Conservation (phyloP, 305 asterid species). For the Coffea humblotiana region DNA sequence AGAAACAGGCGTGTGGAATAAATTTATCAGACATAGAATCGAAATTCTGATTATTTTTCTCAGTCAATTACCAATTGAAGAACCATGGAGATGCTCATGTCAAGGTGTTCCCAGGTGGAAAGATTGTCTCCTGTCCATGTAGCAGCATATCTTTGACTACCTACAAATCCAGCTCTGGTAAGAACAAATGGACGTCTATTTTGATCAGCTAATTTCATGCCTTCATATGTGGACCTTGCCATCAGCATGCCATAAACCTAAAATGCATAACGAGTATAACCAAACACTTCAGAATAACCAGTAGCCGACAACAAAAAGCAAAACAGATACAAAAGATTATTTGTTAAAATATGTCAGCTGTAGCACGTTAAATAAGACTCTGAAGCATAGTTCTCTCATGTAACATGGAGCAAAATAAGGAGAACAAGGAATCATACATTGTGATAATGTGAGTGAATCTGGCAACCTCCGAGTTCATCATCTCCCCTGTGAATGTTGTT, state of each 20-base stretch:
- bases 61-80: conserved; percentile 69
- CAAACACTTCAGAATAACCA: not conserved
- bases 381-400: not conserved
- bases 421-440: conserved; percentile 48
- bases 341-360: not conserved
- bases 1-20: not conserved
- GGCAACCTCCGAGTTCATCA: conserved; percentile 82
- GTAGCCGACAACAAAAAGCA: not conserved
- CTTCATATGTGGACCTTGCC: conserved; percentile 94
- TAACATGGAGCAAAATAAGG: conserved; percentile 7
- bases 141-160: conserved; percentile 97
- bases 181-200: conserved; percentile 91
- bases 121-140: conserved; percentile 99
- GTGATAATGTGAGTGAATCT: conserved; percentile 87
- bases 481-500: conserved; percentile 89
- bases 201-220: conserved; percentile 76
- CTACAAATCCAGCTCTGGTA: conserved; percentile 94
- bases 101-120: conserved; percentile 97
- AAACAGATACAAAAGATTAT: not conserved
- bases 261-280: conserved; percentile 9
- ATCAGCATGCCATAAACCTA: conserved; percentile 98
- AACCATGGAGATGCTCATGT: conserved; percentile 95
- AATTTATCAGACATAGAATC: not conserved
- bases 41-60: conserved; percentile 1
- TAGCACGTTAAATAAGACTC: not conserved